Evolutionary conservation across 2,329 filamentous ascomycete species (phyloP).

Genomic region (Fusarium sp.): DNA sequence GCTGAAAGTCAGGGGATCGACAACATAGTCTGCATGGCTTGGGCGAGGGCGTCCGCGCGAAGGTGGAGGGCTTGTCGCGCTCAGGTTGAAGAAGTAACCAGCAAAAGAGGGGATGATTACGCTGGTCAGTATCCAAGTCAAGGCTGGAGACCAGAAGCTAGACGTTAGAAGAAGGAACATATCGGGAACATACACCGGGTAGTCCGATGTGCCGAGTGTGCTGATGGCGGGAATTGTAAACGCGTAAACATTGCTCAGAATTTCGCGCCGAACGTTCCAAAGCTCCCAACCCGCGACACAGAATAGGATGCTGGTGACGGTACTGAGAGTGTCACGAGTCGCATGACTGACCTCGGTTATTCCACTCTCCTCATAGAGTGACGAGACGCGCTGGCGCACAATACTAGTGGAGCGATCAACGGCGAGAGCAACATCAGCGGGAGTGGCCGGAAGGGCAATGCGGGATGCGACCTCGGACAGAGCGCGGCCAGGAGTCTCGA

Average conservation of each 20-base stretch:
- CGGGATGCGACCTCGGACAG: constrained; percentile 64
- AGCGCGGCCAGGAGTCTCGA: constrained; percentile 61
- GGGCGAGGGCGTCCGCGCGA: constrained; percentile 55
- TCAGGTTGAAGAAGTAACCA: constrained; percentile 93
- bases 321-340: constrained; percentile 76
- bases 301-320: constrained; percentile 76
- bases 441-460: constrained; percentile 81
- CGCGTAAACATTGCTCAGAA: constrained; percentile 76
- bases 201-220: constrained; percentile 64
- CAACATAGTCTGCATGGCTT: constrained; percentile 61
- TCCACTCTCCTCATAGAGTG: constrained; percentile 71
- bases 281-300: constrained; percentile 76
- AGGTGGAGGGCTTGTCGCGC: constrained; percentile 57
- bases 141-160: constrained; percentile 84
- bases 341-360: constrained; percentile 72
- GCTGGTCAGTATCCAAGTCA: constrained; percentile 79
- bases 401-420: constrained; percentile 77
- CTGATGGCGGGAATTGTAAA: constrained; percentile 74
- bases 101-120: constrained; percentile 73
- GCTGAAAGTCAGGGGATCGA: constrained; percentile 92
- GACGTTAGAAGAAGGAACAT: constrained; percentile 79
- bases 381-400: constrained; percentile 71
- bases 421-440: constrained; percentile 77
- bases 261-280: constrained; percentile 72
- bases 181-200: constrained; percentile 77